phyloP scores from a whole-genome alignment of 2,329 filamentous ascomycete species.

The Aspergillus unguis region DNA sequence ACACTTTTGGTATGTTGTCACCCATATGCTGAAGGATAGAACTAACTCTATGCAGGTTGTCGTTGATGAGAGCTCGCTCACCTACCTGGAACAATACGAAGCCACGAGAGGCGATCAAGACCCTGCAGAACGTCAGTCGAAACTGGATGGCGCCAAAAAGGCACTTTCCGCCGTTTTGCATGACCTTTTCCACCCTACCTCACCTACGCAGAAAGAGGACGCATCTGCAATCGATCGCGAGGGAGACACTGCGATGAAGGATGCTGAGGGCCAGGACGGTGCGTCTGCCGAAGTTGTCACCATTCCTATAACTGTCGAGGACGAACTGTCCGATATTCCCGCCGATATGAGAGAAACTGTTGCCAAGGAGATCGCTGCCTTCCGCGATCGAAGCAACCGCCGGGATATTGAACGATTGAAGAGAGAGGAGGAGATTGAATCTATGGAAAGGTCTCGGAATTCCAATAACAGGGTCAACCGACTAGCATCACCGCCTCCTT shows the following conservation, averaged over 20 bases:
- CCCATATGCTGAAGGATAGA: background rate
- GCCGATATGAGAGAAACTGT: constrained; percentile 95
- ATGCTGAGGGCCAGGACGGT: constrained; percentile 56
- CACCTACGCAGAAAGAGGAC: constrained; percentile 44
- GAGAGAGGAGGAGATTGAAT: constrained; percentile 89
- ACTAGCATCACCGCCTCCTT: constrained; percentile 67
- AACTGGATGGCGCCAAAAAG: constrained; percentile 65
- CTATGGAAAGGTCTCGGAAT: constrained; percentile 73
- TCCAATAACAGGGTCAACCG: constrained; percentile 61
- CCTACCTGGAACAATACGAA: constrained; percentile 81
- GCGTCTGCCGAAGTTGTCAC: constrained; percentile 78
- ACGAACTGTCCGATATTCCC: constrained; percentile 92
- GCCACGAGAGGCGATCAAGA: constrained; percentile 63
- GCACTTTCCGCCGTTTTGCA: constrained; percentile 66
- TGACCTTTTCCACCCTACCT: constrained; percentile 67
- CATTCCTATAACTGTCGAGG: constrained; percentile 81
- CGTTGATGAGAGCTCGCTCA: constrained; percentile 76
- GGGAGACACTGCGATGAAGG: constrained; percentile 68
- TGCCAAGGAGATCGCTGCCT: constrained; percentile 87
- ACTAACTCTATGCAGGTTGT: constrained; percentile 48
- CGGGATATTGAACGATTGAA: constrained; percentile 83
- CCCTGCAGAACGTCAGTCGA: constrained; percentile 60
- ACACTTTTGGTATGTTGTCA: constrained; percentile 58
- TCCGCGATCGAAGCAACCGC: constrained; percentile 84
- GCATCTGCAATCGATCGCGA: constrained; percentile 56